Percentiles rank a stretch among this genome's conserved stretches.
Evolutionary conservation across 306 rosid genomes (phyloP).

Genomic region (Casuarina glauca): DNA sequence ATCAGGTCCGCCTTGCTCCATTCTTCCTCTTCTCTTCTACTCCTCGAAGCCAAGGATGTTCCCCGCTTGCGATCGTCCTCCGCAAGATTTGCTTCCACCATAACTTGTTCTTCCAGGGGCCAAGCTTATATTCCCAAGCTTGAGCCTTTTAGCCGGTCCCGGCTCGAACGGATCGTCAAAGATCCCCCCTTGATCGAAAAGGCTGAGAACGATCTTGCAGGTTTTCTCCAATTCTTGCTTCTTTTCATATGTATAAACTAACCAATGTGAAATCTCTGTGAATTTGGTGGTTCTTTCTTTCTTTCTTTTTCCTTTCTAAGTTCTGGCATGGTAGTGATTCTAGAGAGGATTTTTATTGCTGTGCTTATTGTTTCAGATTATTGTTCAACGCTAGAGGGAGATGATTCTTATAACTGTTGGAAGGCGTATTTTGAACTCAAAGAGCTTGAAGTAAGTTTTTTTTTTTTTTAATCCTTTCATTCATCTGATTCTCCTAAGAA

Average conservation of each 20-base stretch:
- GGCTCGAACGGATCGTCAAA: constrained; percentile 53
- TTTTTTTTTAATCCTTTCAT: background rate
- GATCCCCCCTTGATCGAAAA: constrained; percentile 81
- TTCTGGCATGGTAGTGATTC: background rate
- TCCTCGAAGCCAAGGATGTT: constrained; percentile 41
- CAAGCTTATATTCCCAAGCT: constrained; percentile 70
- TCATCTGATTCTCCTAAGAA: background rate
- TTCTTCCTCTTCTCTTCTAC: constrained; percentile 41
- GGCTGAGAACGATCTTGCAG: constrained; percentile 64
- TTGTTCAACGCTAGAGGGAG: constrained; percentile 86
- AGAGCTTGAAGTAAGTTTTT: constrained; percentile 65
- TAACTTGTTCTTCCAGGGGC: constrained; percentile 58
- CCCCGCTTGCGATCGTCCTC: constrained; percentile 23
- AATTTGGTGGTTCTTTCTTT: background rate
- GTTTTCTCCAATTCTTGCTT: constrained; percentile 22
- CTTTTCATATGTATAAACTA: background rate
- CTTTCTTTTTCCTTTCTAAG: background rate
- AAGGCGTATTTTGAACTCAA: constrained; percentile 87
- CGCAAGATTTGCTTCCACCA: constrained; percentile 26
- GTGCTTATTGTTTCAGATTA: constrained; percentile 46
- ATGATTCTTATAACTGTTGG: constrained; percentile 86
- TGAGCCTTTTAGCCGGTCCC: constrained; percentile 78
- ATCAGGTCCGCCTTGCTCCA: constrained; percentile 50
- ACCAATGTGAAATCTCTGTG: background rate
- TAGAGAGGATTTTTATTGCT: background rate